Evolutionary conservation across 75 land plant species (phyloP), one percentile per base, ranked within the genome.

Genomic region (Selaginella moellendorffii): DNA sequence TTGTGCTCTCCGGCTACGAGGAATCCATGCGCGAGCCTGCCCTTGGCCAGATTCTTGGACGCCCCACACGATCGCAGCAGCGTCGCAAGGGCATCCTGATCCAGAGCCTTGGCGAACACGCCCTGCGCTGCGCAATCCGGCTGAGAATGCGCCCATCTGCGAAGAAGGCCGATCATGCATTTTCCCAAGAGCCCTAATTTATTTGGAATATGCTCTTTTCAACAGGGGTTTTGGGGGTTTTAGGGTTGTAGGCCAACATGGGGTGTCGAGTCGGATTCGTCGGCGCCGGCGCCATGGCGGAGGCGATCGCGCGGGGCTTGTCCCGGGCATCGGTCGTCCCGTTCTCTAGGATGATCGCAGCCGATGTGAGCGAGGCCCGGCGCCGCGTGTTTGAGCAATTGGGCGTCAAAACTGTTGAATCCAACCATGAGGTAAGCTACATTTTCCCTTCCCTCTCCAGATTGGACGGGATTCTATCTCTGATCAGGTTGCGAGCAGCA

Each of bases 231-330:
- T 36, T 36, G 46, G 46, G 46, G 14, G 46, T 5, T 36, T 36
- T 36, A 36, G 46, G 46, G 14, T n/a, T n/a, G n/a, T n/a, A n/a
- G 46, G 14, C 10, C 10, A 36, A 36, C 10, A 36, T 36, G 46
- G 46, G 46, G 14, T 36, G 46, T 14, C 5, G 46, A 36, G 46
- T 93, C 22, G 90, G 98, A 25, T 85, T 93, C 69, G 75, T 93
- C 10, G 96, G 98, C 26, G 98, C 96, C 0, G 90, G 98, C 0
- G 82, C 81, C 66, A 83, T 93, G 90, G 90, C 98, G 27, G 98
- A 88, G 80, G 87, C 90, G 68, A 88, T 93, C 8, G 80, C 96
- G 51, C 62, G 77, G 46, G 96, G 98, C 1, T 77, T 93, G 9
- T 77, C 70, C 28, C 63, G 58, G 14, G 81, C 90, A 0, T 83